Conservation (phyloP, 305 asterid species). For the Ilex paraguariensis region DNA sequence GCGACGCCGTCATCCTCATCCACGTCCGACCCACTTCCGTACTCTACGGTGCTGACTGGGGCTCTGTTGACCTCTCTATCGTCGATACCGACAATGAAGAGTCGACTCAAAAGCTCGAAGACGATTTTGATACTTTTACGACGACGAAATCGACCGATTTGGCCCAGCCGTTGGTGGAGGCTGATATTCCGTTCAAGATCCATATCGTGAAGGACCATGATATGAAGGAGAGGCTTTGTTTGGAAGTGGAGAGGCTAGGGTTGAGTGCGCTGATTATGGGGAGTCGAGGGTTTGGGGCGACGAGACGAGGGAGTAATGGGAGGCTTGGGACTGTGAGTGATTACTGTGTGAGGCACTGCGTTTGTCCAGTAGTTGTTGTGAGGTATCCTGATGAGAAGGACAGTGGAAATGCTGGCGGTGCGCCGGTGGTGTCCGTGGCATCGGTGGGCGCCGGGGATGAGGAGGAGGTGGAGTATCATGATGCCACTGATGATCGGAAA, state of each 20-base stretch:
- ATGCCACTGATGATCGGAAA: slow-evolving; percentile 49
- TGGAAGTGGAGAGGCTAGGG: slow-evolving; percentile 73
- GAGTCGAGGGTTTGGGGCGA: slow-evolving; percentile 67
- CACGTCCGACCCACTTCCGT: slow-evolving; percentile 77
- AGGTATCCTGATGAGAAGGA: slow-evolving; percentile 64
- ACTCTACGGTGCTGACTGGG: slow-evolving; percentile 82
- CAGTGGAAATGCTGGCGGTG: slow-evolving; percentile 16
- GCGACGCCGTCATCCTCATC: slow-evolving; percentile 56
- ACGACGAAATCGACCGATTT: slow-evolving; percentile 48
- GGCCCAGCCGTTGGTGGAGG: slow-evolving; percentile 65
- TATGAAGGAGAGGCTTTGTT: slow-evolving; percentile 61
- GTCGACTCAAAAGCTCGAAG: slow-evolving; percentile 53
- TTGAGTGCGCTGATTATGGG: slow-evolving; percentile 70
- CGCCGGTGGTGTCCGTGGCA: slow-evolving; percentile 34
- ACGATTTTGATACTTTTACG: slow-evolving; percentile 59
- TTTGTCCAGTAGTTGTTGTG: slow-evolving; percentile 71
- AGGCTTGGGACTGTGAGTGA: slow-evolving; percentile 80
- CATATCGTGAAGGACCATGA: slow-evolving; percentile 78
- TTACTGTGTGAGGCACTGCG: slow-evolving; percentile 82
- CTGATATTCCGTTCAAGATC: slow-evolving; percentile 55
- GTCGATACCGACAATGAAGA: slow-evolving; percentile 43
- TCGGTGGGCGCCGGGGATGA: slow-evolving; percentile 29
- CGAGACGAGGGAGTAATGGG: slow-evolving; percentile 45
- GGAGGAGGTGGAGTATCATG: slow-evolving; percentile 47
- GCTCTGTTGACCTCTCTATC: slow-evolving; percentile 54